Percentiles rank a stretch among this genome's conserved stretches.
These are phyloP conservation scores for Trichoderma atrobrunneum DNA, from an alignment of 2,329 filamentous ascomycete species.

Conservation along the genomic window DNA sequence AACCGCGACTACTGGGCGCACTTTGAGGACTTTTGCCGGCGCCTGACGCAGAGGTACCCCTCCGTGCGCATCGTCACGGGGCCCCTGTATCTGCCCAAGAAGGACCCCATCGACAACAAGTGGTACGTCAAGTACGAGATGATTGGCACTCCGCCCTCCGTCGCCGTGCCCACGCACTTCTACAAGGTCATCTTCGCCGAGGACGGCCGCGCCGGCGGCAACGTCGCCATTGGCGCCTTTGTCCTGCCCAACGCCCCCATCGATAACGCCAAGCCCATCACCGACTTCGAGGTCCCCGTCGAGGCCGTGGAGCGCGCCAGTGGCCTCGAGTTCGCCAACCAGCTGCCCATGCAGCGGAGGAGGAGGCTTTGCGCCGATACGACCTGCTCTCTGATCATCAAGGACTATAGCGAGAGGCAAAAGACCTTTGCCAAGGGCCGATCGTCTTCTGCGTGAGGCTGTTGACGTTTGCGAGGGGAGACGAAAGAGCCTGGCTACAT, in stretches of 20 bases:
- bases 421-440: slow-evolving; percentile 52
- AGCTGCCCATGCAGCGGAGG: slow-evolving; percentile 70
- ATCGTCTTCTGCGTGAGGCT: neutral
- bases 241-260: slow-evolving; percentile 91
- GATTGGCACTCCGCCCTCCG: slow-evolving; percentile 87
- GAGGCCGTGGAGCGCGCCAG: slow-evolving; percentile 90
- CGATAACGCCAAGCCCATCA: slow-evolving; percentile 78
- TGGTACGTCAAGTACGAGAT: slow-evolving; percentile 96
- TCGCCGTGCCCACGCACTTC: slow-evolving; percentile 97
- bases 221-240: slow-evolving; percentile 88
- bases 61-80: slow-evolving; percentile 90
- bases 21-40: slow-evolving; percentile 93
- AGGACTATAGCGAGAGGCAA: slow-evolving; percentile 67
- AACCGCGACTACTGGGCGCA: slow-evolving; percentile 99
- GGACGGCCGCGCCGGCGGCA: slow-evolving; percentile 66
- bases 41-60: slow-evolving; percentile 76
- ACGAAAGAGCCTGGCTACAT: neutral
- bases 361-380: slow-evolving; percentile 83
- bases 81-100: slow-evolving; percentile 85
- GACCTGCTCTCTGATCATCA: slow-evolving; percentile 77
- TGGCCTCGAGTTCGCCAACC: slow-evolving; percentile 83
- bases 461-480: neutral
- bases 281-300: slow-evolving; percentile 91
- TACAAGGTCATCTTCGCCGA: slow-evolving; percentile 99
- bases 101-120: slow-evolving; percentile 79